Evolutionary conservation across 2,329 filamentous ascomycete species (phyloP), one percentile per base, ranked within the genome.

Genomic region (Cryphonectria japonica): DNA sequence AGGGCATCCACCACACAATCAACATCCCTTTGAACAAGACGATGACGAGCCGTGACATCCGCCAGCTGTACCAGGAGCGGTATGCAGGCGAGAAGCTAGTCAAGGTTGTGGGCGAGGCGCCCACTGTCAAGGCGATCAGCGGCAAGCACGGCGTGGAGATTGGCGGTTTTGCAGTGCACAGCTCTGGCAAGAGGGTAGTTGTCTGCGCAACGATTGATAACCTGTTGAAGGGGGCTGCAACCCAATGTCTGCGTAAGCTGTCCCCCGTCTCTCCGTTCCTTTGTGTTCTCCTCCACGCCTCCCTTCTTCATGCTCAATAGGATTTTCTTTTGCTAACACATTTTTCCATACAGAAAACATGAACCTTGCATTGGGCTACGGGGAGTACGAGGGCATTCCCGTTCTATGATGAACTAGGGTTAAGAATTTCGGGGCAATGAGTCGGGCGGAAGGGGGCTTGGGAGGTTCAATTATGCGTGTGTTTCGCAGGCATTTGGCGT

Each of bases 41-140:
- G 73, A 97, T 98, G 93, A 93, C 90, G 2, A 95, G 93, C 59
- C 92, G 96, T 67, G 95, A 98, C 79, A 94, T 99, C 76, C 90
- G 96, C 73, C 93, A 97, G 78, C 85, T 98, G 71, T 99, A 97
- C 86, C 95, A 98, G 82, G 95, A 98, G 77, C 89, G 95, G 34
- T 99, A 97, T 78, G 95, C 95, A 7, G 95, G 95, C 66, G 96
- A 98, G 87, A 95, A 94, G 83, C 90, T 99, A 22, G 91, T 99
- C 79, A 97, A 96, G 87, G 89, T 98, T 29, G 88, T 93, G 5
- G 95, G 95, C 68, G 95, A 98, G 81, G 88, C 93, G 0, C 96
- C 95, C 3, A 84, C 91, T 14, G 95, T 98, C 70, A 97, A 94
- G 84, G 85, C 90, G 76, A 98, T 98, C 77, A 89, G 89, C 76